phyloP scores from a whole-genome alignment of 129 eudicot species.

The Logfia minima region DNA sequence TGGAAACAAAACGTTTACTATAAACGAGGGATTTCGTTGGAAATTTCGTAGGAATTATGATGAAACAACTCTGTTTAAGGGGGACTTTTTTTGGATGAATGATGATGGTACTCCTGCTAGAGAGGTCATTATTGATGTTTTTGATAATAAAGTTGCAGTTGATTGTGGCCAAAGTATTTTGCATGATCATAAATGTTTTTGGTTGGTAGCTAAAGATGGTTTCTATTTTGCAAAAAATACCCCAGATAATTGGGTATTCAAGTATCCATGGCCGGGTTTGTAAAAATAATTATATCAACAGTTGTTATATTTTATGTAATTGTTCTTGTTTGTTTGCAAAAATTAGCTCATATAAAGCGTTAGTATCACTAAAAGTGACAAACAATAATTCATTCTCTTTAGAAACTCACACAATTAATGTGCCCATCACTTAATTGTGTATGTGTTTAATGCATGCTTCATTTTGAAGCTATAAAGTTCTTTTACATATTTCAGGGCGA shows the following conservation, averaged over 20 bases:
- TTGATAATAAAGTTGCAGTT: background rate
- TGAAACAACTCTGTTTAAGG: background rate
- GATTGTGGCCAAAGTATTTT: constrained; percentile 5
- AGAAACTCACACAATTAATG: too few relatives aligned
- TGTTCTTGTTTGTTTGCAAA: too few relatives aligned
- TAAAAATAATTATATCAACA: too few relatives aligned
- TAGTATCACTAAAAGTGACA: too few relatives aligned
- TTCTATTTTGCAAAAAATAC: constrained; percentile 1
- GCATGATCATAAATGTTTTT: background rate
- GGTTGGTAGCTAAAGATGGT: constrained; percentile 3
- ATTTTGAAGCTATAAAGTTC: too few relatives aligned
- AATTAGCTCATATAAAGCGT: too few relatives aligned
- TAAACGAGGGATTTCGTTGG: background rate
- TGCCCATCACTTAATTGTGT: too few relatives aligned
- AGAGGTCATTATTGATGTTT: background rate
- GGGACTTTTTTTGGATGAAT: constrained; percentile 9
- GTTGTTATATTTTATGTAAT: too few relatives aligned
- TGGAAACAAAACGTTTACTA: constrained; percentile 8
- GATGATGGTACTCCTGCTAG: background rate
- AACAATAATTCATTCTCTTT: too few relatives aligned
- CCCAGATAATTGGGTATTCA: constrained; percentile 8
- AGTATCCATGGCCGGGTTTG: constrained; percentile 2
- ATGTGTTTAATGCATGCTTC: too few relatives aligned
- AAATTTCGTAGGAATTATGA: background rate
- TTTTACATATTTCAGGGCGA: too few relatives aligned